These are phyloP conservation scores for Geotrichum klebahnii DNA, from an alignment of 1,139 yeast species.

Conservation along the genomic window DNA sequence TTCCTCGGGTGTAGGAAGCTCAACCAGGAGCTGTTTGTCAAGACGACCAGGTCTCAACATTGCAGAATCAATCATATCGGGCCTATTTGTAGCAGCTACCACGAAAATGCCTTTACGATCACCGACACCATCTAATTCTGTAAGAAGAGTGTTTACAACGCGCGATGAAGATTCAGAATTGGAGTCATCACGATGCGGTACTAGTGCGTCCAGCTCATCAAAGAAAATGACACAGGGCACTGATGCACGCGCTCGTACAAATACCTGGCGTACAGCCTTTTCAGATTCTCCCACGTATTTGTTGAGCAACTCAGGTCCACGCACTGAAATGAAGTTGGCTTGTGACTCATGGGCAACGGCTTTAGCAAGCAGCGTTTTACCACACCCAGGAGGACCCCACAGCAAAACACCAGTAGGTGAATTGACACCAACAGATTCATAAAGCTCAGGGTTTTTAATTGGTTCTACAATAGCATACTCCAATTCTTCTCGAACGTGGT, in stretches of 20 bases:
- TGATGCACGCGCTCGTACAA: conserved; percentile 88
- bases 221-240: conserved; percentile 93
- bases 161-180: conserved; percentile 83
- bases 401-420: conserved; percentile 95
- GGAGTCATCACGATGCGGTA: conserved; percentile 86
- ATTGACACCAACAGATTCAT: conserved; percentile 83
- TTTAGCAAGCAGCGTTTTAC: conserved; percentile 90
- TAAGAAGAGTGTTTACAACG: conserved; percentile 88
- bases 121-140: conserved; percentile 90
- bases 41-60: conserved; percentile 96
- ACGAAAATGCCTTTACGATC: conserved; percentile 92
- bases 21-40: conserved; percentile 89
- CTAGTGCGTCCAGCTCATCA: conserved; percentile 93
- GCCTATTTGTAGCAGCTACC: conserved; percentile 94
- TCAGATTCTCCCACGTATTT: conserved; percentile 97
- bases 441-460: conserved; percentile 85
- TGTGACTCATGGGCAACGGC: conserved; percentile 97
- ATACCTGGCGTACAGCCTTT: conserved; percentile 90
- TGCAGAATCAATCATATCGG: conserved; percentile 97
- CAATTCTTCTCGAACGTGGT: conserved; percentile 74
- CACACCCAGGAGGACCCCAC: conserved; percentile 99
- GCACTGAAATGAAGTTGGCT: conserved; percentile 89
- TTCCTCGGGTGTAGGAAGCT: conserved; percentile 75
- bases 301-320: conserved; percentile 91
- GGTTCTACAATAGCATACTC: conserved; percentile 98